These are phyloP conservation scores for Lactarius indigo DNA, from an alignment of 768 basidiomycete species.

Conservation along the genomic window DNA sequence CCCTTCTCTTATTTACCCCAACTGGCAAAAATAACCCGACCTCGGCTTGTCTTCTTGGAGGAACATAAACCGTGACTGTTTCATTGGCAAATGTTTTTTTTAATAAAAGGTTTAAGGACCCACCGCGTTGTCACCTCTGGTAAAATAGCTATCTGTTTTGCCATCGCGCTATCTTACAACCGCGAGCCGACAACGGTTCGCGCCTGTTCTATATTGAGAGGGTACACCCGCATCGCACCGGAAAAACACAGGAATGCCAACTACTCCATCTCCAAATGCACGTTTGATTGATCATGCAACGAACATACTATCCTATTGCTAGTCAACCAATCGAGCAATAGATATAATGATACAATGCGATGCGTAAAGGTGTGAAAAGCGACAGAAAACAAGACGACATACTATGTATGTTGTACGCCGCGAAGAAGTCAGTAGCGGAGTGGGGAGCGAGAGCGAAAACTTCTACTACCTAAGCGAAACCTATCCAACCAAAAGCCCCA, in stretches of 20 bases:
- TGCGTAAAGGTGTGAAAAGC: slow-evolving; percentile 5
- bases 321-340: slow-evolving; percentile 19
- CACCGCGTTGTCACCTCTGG: background rate
- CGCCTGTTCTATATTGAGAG: background rate
- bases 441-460: background rate
- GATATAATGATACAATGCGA: slow-evolving; percentile 23
- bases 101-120: background rate
- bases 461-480: slow-evolving; percentile 6
- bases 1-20: background rate
- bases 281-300: slow-evolving; percentile 9
- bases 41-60: background rate
- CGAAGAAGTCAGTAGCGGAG: slow-evolving; percentile 1
- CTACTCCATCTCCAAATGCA: background rate
- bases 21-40: background rate
- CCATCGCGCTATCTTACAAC: background rate
- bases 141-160: background rate
- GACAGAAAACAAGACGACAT: slow-evolving; percentile 10
- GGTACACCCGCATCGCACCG: background rate
- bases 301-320: slow-evolving; percentile 12
- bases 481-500: slow-evolving; percentile 23
- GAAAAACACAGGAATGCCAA: background rate
- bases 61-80: background rate
- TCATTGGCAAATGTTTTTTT: background rate
- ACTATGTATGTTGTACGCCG: slow-evolving; percentile 5
- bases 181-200: background rate